Evolutionary conservation across 2,329 filamentous ascomycete genomes (phyloP), one percentile per base, ranked within the genome.

Genomic region (Xylariaceae sp.): DNA sequence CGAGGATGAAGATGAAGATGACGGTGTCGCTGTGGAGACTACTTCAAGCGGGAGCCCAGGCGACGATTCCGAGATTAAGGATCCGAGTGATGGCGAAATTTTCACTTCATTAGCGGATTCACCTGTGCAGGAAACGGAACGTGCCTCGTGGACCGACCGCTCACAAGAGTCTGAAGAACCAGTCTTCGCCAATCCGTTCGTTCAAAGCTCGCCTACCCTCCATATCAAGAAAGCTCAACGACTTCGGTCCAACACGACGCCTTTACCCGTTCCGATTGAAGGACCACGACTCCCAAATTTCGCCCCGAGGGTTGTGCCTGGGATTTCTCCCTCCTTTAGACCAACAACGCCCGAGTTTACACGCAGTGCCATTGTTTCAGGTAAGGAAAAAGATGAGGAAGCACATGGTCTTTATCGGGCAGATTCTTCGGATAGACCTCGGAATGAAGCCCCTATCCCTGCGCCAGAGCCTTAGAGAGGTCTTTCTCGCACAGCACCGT

Each of bases 391-490:
- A 19, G 18, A n/a, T 10, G 20, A 43, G 20, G 20, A 23, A 32
- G 41, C 14, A 26, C n/a, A 12, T 20, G 29, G 20, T n/a, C 12
- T 10, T 18, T 6, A 19, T 37, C 20, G 29, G 46, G 12, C 44
- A 20, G 18, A 29, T 18, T 21, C 5, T 50, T 41, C 37, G 45
- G 32, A 37, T 16, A 41, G 18, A 19, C 12, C 9, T 26, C 47
- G 21, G 18, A 47, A 23, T 18, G n/a, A 59, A 46, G 64, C 60
- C 10, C 59, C 54, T 2, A 40, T 63, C 18, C 57, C 64, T 40
- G 54, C 59, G 32, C 59, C 64, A 19, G 53, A 62, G 48, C 61
- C 64, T 40, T 66, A 59, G 59, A 46, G 18, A 46, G 48, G 46
- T 20, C 21, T 45, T 20, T 40, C 29, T 44, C 32, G 48, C 40